Evolutionary conservation across 495 filamentous ascomycete genomes (phyloP).

Genomic region (Usnea hakonensis): DNA sequence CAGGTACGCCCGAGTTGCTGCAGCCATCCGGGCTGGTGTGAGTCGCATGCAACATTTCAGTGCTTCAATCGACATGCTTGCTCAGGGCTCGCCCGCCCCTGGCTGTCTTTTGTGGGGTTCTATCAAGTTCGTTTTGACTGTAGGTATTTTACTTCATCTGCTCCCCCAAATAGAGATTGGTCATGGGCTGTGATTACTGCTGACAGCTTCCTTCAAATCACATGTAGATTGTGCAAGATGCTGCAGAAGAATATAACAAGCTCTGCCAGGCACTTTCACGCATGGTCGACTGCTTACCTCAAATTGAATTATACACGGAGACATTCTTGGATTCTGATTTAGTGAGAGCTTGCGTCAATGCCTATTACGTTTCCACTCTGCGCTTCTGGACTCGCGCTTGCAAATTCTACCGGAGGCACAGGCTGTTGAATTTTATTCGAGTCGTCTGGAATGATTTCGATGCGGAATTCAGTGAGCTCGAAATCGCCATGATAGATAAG

Average conservation of each 20-base stretch:
- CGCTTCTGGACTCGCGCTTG: slow-evolving; percentile 1
- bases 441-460: neutral
- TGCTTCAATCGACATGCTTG: neutral
- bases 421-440: neutral
- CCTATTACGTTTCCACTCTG: neutral
- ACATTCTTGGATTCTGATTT: neutral
- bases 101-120: neutral
- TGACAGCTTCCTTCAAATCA: neutral
- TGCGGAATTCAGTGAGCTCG: neutral
- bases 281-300: neutral
- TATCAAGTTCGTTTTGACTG: neutral
- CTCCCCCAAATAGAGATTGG: too few relatives aligned
- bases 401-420: neutral
- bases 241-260: slow-evolving; percentile 5
- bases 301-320: neutral
- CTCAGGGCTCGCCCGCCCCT: neutral
- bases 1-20: neutral
- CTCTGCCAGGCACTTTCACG: neutral
- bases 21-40: neutral
- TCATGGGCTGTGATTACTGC: too few relatives aligned
- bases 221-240: neutral
- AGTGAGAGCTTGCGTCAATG: neutral
- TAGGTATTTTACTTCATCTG: neutral
- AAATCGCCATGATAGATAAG: neutral
- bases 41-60: neutral